These are phyloP conservation scores for Paecilomyces formosus DNA, from an alignment of 2,329 filamentous ascomycete genomes.

Conservation along the genomic window DNA sequence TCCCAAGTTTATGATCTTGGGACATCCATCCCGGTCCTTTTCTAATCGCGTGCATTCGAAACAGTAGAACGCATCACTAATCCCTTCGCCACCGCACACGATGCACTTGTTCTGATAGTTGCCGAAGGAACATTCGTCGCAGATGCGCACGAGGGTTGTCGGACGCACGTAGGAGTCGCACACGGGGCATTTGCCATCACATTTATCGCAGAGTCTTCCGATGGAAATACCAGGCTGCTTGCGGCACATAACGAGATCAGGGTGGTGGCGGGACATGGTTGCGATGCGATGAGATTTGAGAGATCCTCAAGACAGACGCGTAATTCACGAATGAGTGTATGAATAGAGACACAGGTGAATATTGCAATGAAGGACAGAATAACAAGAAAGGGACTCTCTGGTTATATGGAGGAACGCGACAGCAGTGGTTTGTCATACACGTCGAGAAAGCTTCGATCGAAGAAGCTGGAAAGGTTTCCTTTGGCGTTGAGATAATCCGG, in stretches of 20 bases:
- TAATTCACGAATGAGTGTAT: background rate
- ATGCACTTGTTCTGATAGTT: constrained; percentile 99
- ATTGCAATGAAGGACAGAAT: background rate
- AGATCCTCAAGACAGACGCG: background rate
- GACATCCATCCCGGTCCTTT: constrained; percentile 94
- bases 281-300: background rate
- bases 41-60: constrained; percentile 96
- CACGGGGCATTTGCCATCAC: constrained; percentile 97
- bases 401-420: background rate
- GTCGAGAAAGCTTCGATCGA: background rate
- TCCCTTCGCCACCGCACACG: constrained; percentile 95
- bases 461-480: constrained; percentile 1
- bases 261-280: constrained; percentile 87
- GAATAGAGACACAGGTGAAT: background rate
- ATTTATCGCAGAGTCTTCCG: constrained; percentile 98
- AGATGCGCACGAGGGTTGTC: constrained; percentile 94
- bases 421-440: background rate
- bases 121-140: constrained; percentile 98
- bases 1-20: constrained; percentile 98
- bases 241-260: constrained; percentile 99
- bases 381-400: background rate
- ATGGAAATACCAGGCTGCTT: constrained; percentile 97
- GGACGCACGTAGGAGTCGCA: constrained; percentile 98
- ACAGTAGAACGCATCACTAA: constrained; percentile 98
- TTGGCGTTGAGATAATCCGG: background rate